These are phyloP conservation scores for Alternaria infectoria DNA, from an alignment of 2,329 filamentous ascomycete species.

Conservation along the genomic window DNA sequence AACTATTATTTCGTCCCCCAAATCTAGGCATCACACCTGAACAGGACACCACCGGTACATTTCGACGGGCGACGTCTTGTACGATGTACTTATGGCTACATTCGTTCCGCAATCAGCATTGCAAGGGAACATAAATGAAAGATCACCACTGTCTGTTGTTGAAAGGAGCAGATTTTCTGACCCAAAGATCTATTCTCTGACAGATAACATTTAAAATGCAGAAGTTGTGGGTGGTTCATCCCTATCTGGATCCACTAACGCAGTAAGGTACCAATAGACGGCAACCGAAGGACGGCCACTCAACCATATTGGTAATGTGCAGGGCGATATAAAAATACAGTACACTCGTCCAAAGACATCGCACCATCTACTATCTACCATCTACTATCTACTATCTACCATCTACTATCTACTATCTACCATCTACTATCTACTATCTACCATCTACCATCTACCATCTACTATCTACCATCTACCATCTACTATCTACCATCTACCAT, in stretches of 20 bases:
- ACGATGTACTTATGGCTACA: not conserved
- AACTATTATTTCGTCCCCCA: not conserved
- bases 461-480: too few relatives aligned
- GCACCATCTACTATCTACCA: not conserved
- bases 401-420: not conserved
- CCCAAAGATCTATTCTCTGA: not conserved
- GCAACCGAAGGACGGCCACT: not conserved
- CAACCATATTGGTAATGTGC: not conserved
- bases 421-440: too few relatives aligned
- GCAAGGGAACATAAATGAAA: not conserved
- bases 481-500: too few relatives aligned
- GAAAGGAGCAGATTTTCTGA: not conserved
- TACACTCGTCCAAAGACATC: not conserved
- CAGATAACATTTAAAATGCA: not conserved
- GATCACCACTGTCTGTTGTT: not conserved
- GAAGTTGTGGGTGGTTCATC: not conserved
- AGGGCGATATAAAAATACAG: not conserved
- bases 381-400: too few relatives aligned
- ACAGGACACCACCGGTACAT: not conserved
- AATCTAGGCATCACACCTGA: not conserved
- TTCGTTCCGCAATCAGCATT: not conserved
- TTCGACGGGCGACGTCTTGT: not conserved
- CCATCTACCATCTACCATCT: too few relatives aligned
- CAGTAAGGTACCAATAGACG: not conserved
- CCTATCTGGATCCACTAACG: not conserved